Percentiles rank a stretch among this genome's conserved stretches.
phyloP scores from a whole-genome alignment of 2,329 filamentous ascomycete species.

The Nothopassalora personata region DNA sequence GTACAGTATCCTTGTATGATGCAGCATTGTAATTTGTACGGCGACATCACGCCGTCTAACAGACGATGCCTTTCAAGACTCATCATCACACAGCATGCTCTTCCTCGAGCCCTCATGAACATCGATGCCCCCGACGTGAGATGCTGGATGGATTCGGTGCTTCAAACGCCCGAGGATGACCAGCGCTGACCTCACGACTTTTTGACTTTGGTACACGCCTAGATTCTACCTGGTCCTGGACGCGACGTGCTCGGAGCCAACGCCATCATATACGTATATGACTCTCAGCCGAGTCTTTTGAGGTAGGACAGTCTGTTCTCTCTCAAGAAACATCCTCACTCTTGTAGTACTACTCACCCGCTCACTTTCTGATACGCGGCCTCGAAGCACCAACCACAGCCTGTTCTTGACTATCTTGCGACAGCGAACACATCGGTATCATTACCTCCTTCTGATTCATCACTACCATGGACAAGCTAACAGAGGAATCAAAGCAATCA shows the following conservation, averaged over 20 bases:
- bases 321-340: background rate
- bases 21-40: background rate
- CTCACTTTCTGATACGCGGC: background rate
- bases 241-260: background rate
- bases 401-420: background rate
- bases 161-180: background rate
- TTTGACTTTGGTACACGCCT: background rate
- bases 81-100: background rate
- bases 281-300: background rate
- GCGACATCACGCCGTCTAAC: background rate
- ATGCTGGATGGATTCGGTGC: background rate
- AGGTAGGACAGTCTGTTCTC: background rate
- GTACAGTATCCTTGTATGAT: too few relatives aligned
- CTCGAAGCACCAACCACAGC: background rate
- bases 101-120: background rate
- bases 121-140: background rate
- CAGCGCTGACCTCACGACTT: constrained; percentile 4
- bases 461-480: background rate
- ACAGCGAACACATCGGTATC: background rate
- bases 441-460: background rate
- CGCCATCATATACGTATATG: background rate
- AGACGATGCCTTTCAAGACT: background rate
- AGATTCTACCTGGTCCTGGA: background rate
- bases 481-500: constrained; percentile 25
- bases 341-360: background rate